phyloP scores from a whole-genome alignment of 306 rosid genomes.

The Castanospermum australe region DNA sequence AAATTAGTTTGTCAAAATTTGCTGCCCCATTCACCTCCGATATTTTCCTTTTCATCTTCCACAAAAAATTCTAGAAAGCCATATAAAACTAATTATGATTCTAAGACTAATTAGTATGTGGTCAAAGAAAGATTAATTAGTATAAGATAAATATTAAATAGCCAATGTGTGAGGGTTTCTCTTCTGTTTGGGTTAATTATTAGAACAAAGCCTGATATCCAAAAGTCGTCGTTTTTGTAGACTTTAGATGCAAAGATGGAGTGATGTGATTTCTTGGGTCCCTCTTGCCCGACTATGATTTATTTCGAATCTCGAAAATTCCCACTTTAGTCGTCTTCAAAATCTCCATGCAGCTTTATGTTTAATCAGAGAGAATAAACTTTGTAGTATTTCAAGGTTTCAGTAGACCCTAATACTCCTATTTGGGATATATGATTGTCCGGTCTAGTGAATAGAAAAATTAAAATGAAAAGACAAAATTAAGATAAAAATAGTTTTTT shows the following conservation, averaged over 20 bases:
- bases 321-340: neutral
- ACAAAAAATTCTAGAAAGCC: slow-evolving; percentile 11
- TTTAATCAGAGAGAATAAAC: neutral
- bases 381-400: neutral
- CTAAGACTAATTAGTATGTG: neutral
- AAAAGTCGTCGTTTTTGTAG: neutral
- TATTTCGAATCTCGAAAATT: neutral
- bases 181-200: neutral
- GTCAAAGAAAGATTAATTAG: neutral
- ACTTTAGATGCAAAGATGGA: neutral
- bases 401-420: no score
- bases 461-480: no score
- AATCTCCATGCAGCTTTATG: no score
- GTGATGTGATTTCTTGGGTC: slow-evolving; percentile 9
- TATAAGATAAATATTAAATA: neutral
- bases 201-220: neutral
- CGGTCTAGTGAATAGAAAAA: no score
- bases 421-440: neutral
- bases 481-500: no score
- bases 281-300: neutral
- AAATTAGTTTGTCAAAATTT: no score
- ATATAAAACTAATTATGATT: neutral
- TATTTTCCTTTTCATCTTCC: neutral
- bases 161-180: no score
- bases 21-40: no score